Evolutionary conservation across 83 land plant species (phyloP).

Genomic region (Thuja plicata): DNA sequence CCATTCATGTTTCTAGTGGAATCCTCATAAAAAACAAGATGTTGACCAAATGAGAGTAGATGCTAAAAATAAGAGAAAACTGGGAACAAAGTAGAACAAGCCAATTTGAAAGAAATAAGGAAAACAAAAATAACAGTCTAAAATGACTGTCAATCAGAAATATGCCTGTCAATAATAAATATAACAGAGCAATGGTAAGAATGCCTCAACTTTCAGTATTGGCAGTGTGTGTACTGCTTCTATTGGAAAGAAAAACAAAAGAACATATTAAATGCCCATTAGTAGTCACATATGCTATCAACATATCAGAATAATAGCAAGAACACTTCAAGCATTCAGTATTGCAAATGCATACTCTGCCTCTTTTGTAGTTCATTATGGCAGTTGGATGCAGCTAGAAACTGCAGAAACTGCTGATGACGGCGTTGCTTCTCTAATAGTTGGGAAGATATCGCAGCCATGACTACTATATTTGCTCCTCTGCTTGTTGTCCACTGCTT

Average conservation of each 20-base stretch:
- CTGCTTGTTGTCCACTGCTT: conserved; percentile 96
- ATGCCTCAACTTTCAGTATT: too few relatives aligned
- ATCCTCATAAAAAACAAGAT: too few relatives aligned
- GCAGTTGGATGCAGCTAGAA: conserved; percentile 90
- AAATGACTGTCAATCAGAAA: too few relatives aligned
- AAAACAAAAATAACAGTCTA: not conserved
- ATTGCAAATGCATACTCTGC: conserved; percentile 67
- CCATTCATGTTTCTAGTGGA: not conserved
- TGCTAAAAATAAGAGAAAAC: conserved; percentile 7
- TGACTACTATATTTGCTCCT: conserved; percentile 67
- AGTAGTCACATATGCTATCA: not conserved
- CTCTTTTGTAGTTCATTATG: conserved; percentile 77
- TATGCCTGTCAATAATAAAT: too few relatives aligned
- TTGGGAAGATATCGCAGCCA: conserved; percentile 80
- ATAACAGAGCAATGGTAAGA: too few relatives aligned
- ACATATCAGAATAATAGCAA: not conserved
- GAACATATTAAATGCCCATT: not conserved
- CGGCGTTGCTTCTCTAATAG: conserved; percentile 84
- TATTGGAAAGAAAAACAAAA: not conserved
- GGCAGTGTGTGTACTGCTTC: too few relatives aligned
- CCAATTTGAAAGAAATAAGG: not conserved
- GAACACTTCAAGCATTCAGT: not conserved
- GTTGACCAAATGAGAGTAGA: not conserved
- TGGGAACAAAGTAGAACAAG: not conserved
- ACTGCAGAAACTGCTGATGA: conserved; percentile 89